phyloP scores from a whole-genome alignment of 768 basidiomycete genomes.

The Termitomyces sp. region DNA sequence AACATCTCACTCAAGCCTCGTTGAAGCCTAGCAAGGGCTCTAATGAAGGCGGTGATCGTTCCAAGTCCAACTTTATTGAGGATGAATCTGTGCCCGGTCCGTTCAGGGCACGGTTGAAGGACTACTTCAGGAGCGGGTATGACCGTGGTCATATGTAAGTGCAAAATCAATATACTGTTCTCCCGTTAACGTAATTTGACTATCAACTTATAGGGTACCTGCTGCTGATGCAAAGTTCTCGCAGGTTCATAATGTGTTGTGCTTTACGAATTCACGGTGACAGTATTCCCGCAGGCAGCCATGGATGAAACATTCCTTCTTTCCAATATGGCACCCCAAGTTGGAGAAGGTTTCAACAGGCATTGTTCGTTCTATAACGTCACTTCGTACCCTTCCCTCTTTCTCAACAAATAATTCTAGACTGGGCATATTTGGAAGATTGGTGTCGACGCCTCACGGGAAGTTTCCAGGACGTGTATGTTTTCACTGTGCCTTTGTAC shows the following conservation, averaged over 20 bases:
- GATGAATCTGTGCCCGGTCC: conserved; percentile 69
- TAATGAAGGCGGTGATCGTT: conserved; percentile 53
- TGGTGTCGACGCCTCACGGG: conserved; percentile 90
- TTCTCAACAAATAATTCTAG: conserved; percentile 33
- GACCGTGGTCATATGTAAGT: conserved; percentile 95
- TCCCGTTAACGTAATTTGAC: not conserved
- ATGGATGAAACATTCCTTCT: conserved; percentile 97
- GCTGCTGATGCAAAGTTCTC: conserved; percentile 91
- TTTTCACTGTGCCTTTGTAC: conserved; percentile 98
- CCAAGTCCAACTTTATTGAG: conserved; percentile 76
- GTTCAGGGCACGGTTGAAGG: conserved; percentile 81
- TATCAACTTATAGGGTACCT: conserved; percentile 63
- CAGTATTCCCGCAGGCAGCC: conserved; percentile 59
- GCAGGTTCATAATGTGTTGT: not conserved
- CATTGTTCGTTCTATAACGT: conserved; percentile 62
- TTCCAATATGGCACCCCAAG: conserved; percentile 97
- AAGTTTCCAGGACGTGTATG: conserved; percentile 91
- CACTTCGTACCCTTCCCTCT: not conserved
- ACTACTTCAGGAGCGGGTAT: conserved; percentile 92
- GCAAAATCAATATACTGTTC: not conserved
- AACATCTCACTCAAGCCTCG: conserved; percentile 82
- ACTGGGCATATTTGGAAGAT: conserved; percentile 96
- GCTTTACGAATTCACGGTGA: not conserved
- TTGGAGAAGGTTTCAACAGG: conserved; percentile 95
- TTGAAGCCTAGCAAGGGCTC: conserved; percentile 39